Evolutionary conservation across 257 asterid species (phyloP), one percentile per base, ranked within the genome.

Genomic region (Sherardia arvensis): DNA sequence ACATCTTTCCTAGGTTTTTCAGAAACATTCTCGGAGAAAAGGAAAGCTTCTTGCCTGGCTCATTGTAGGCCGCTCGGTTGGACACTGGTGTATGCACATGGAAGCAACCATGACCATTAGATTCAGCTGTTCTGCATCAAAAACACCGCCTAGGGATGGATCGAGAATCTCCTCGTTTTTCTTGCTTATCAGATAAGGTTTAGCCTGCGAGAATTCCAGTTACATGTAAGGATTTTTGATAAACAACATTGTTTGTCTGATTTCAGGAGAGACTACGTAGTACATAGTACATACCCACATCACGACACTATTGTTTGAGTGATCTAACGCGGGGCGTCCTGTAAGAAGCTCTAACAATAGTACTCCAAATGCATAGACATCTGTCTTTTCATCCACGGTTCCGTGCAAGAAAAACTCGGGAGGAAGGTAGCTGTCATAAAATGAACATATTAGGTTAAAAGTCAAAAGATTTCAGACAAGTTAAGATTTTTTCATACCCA

Each of bases 381-480:
- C 97, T 3, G 97, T 93, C 78, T 87, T 93, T 67, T 93, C 99
- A 66, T 93, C 99, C 15, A 93, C 95, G 40, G 65, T 80, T 22
- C 99, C 99, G 43, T 93, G 96, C 85, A 89, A 63, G 85, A 93
- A 93, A 69, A 84, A 83, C 82, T 90, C 96, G 4, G 99, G 97
- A n/a, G 99, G 97, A 62, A 93, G 94, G 74, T 93, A 93, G 66
- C 99, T 93, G 88, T 40, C 75, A 67, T 55, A 25, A 59, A 8
- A 63, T 45, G 28, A 36, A 29, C 10, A 48, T 45, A 5, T 48
- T 18, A 33, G 6, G 4, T 62, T 38, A 36, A 57, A 22, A 11
- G 28, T 18, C 29, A 27, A 17, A 38, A 59, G 8, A 43, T 18
- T 53, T 17, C 22, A 20, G 7, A 48, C 17, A 57, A 64, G 30